phyloP scores from a whole-genome alignment of 1,284 basidiomycete genomes.

The Entoloma clypeatum region DNA sequence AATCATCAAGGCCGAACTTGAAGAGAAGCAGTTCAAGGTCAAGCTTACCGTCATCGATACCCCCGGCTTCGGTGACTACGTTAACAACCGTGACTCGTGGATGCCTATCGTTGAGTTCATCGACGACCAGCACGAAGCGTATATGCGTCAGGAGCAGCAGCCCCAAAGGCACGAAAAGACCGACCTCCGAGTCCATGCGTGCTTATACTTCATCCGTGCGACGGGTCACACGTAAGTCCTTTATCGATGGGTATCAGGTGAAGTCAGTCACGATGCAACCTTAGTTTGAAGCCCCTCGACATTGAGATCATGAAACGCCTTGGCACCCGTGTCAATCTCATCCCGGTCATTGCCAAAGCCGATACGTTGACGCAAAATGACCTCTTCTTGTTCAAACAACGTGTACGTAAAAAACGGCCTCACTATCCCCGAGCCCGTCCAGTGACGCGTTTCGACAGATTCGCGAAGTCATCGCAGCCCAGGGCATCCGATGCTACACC shows the following conservation, averaged over 20 bases:
- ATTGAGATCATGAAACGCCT: conserved; percentile 99
- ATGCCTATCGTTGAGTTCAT: conserved; percentile 98
- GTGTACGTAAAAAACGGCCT: conserved; percentile 60
- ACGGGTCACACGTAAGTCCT: conserved; percentile 88
- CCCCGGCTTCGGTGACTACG: conserved; percentile 98
- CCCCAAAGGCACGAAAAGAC: conserved; percentile 91
- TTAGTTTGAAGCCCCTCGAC: conserved; percentile 92
- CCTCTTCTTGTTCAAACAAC: conserved; percentile 88
- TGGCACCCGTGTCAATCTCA: conserved; percentile 93
- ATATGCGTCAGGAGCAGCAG: conserved; percentile 99
- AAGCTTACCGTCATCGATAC: conserved; percentile 99
- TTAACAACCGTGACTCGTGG: conserved; percentile 99
- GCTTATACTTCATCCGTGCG: conserved; percentile 96
- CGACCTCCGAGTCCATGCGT: conserved; percentile 95
- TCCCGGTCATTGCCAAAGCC: conserved; percentile 96
- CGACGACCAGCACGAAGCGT: conserved; percentile 99
- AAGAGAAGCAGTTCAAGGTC: conserved; percentile 99
- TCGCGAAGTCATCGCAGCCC: conserved; percentile 86
- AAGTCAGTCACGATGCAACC: conserved; percentile 11
- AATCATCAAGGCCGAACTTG: conserved; percentile 95
- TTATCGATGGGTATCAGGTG: conserved; percentile 1
- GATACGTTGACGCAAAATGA: conserved; percentile 96
- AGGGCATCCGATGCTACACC: conserved; percentile 93
- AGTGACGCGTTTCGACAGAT: conserved; percentile 62
- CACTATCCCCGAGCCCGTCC: too few relatives aligned